A percentile compares a stretch with the other conserved stretches of the same genome.
Evolutionary conservation across 805 yeast species (phyloP).

Genomic region (Yamadazyma sp.): DNA sequence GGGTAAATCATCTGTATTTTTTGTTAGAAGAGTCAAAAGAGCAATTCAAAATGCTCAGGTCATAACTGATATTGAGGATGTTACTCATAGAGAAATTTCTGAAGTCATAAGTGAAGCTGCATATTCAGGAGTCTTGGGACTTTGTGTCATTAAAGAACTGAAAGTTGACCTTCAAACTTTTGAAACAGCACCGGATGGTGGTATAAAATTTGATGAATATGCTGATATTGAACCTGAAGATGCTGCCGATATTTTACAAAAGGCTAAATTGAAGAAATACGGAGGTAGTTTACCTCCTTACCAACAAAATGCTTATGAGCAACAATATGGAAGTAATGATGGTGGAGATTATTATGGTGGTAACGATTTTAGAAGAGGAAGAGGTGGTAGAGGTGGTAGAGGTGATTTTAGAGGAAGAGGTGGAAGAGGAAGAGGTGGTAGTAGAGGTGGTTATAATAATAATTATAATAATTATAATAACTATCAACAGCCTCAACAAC

Average conservation of each 20-base stretch:
- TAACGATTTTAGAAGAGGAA: slow-evolving; percentile 7
- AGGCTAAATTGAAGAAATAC: slow-evolving; percentile 34
- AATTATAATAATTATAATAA: not conserved
- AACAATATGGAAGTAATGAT: slow-evolving; percentile 8
- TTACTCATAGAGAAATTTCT: slow-evolving; percentile 24
- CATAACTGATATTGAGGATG: slow-evolving; percentile 33
- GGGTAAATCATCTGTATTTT: slow-evolving; percentile 34
- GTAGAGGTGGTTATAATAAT: slow-evolving; percentile 9
- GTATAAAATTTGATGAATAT: slow-evolving; percentile 81
- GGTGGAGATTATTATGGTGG: slow-evolving; percentile 10
- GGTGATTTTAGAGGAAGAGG: slow-evolving; percentile 15
- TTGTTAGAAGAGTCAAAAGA: slow-evolving; percentile 35
- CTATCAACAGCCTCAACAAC: slow-evolving; percentile 7
- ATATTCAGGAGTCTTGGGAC: slow-evolving; percentile 71
- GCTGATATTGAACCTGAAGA: slow-evolving; percentile 62
- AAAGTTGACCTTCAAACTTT: slow-evolving; percentile 71
- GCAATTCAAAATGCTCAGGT: slow-evolving; percentile 40
- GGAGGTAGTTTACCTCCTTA: slow-evolving; percentile 18
- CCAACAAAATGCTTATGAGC: not conserved
- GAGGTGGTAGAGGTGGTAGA: slow-evolving; percentile 10
- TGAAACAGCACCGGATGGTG: slow-evolving; percentile 65
- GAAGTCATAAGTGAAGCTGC: slow-evolving; percentile 69
- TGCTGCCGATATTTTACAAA: slow-evolving; percentile 57
- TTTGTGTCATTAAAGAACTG: slow-evolving; percentile 57
- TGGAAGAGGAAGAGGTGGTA: slow-evolving; percentile 10